Conservation (phyloP, 164 flowering plant species). For the Vitis vinifera region ASM3070453v1 NC_081817.1:5783501-5784000, state of each 20-base stretch:
- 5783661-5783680: slow-evolving; percentile 59
- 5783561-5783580: slow-evolving; percentile 85
- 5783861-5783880: slow-evolving; percentile 84
- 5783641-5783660: slow-evolving; percentile 84
- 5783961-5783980: neutral
- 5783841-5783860: slow-evolving; percentile 60
- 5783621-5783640: slow-evolving; percentile 77
- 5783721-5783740: slow-evolving; percentile 77
- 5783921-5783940: slow-evolving; percentile 54
- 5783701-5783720: slow-evolving; percentile 64
- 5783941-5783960: neutral
- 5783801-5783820: slow-evolving; percentile 51
- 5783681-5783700: slow-evolving; percentile 75
- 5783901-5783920: slow-evolving; percentile 67
- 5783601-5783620: slow-evolving; percentile 41
- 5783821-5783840: slow-evolving; percentile 35
- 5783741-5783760: slow-evolving; percentile 75
- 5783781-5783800: slow-evolving; percentile 72
- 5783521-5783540: neutral
- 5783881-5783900: slow-evolving; percentile 70
- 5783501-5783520: neutral
- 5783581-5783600: slow-evolving; percentile 60
- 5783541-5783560: slow-evolving; percentile 2
- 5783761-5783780: slow-evolving; percentile 61
- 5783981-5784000: too few species aligned